Conservation (phyloP, 768 basidiomycete species). For the Tylopilus rubrobrunneus region DNA sequence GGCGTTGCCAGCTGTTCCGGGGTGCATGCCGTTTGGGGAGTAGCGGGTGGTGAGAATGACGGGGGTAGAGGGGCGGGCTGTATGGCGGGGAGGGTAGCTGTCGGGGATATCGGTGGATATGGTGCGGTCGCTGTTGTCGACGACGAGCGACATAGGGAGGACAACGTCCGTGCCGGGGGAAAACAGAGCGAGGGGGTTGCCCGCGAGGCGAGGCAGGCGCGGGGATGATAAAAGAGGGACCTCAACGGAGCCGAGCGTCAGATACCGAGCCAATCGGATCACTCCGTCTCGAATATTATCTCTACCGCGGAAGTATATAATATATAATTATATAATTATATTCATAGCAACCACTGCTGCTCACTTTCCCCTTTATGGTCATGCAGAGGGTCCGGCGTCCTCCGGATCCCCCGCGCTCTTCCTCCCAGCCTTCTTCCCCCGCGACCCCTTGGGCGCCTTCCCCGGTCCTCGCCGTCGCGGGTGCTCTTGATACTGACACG, state of each 20-base stretch:
- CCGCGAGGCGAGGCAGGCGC: slow-evolving; percentile 62
- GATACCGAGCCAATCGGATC: slow-evolving; percentile 67
- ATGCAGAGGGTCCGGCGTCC: slow-evolving; percentile 24
- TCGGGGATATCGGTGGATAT: slow-evolving; percentile 43
- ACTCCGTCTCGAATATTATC: slow-evolving; percentile 14
- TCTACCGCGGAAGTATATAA: slow-evolving; percentile 29
- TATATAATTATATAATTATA: slow-evolving; percentile 24
- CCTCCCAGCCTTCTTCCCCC: slow-evolving; percentile 38
- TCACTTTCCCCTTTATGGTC: slow-evolving; percentile 21
- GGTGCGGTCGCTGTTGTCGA: slow-evolving; percentile 57
- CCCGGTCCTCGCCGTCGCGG: slow-evolving; percentile 68
- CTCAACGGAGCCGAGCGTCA: slow-evolving; percentile 43
- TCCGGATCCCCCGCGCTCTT: slow-evolving; percentile 25
- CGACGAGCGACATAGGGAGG: slow-evolving; percentile 43
- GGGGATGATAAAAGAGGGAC: slow-evolving; percentile 55
- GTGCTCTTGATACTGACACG: slow-evolving; percentile 51
- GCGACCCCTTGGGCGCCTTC: slow-evolving; percentile 62
- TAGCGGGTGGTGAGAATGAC: slow-evolving; percentile 20
- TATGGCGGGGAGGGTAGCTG: slow-evolving; percentile 21
- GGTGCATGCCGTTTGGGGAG: slow-evolving; percentile 26
- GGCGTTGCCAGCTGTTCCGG: slow-evolving; percentile 27
- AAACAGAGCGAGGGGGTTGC: slow-evolving; percentile 43
- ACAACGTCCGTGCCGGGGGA: slow-evolving; percentile 42
- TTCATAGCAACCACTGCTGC: slow-evolving; percentile 14
- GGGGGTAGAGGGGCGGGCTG: slow-evolving; percentile 27